A percentile compares a stretch with the other conserved stretches of the same genome.
Conservation (phyloP, 2,329 filamentous ascomycete species). For the Chaetomiaceae sp. region DNA sequence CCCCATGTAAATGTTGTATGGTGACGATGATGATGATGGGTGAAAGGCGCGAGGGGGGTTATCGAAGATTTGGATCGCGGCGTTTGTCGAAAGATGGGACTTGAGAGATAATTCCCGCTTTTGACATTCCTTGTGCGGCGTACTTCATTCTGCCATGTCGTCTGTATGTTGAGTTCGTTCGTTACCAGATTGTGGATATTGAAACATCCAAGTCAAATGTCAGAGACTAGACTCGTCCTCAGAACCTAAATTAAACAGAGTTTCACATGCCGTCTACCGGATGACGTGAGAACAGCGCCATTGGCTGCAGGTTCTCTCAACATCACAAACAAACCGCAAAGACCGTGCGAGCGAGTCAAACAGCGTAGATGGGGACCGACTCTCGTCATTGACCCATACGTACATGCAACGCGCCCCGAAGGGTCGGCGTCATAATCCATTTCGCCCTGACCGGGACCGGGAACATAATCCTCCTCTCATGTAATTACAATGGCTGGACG, state of each 20-base stretch:
- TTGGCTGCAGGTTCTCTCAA: too few relatives aligned
- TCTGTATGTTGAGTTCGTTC: neutral
- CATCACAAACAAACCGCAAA: too few relatives aligned
- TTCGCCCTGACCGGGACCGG: neutral
- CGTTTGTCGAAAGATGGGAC: too few relatives aligned
- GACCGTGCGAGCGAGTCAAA: neutral
- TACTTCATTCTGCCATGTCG: neutral
- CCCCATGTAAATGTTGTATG: neutral
- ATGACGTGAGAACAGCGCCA: too few relatives aligned
- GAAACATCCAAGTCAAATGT: too few relatives aligned
- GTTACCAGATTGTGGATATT: too few relatives aligned
- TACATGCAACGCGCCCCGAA: constrained; percentile 10
- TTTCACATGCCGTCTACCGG: too few relatives aligned
- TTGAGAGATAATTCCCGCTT: too few relatives aligned
- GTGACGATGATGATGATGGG: neutral
- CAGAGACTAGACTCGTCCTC: too few relatives aligned
- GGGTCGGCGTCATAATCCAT: neutral
- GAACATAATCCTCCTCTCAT: neutral
- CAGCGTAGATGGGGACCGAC: neutral
- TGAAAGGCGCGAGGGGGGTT: too few relatives aligned
- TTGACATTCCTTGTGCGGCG: too few relatives aligned
- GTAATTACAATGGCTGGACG: constrained; percentile 7
- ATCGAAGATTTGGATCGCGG: neutral
- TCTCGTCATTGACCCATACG: constrained; percentile 14
- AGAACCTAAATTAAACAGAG: too few relatives aligned